Evolutionary conservation across 768 basidiomycete genomes (phyloP).

Genomic region (Pisolithus orientalis): DNA sequence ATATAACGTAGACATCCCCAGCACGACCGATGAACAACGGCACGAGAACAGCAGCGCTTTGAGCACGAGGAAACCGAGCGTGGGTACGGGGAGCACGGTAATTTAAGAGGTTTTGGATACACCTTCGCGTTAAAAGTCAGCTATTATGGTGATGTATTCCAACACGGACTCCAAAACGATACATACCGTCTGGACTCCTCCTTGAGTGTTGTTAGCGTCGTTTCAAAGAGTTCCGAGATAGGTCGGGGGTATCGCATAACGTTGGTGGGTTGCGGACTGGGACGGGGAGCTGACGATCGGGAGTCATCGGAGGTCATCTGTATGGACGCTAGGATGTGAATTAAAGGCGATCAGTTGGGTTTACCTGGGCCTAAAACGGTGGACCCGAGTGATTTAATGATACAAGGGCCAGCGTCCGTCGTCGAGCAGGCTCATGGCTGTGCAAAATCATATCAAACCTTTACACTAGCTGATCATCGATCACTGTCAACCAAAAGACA

Average conservation of each 20-base stretch:
- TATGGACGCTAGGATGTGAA: too few species aligned
- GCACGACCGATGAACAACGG: slow-evolving; percentile 79
- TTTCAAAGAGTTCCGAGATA: slow-evolving; percentile 7
- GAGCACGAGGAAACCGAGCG: slow-evolving; percentile 46
- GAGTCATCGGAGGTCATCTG: too few species aligned
- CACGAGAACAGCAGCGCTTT: slow-evolving; percentile 72
- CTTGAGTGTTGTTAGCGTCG: slow-evolving; percentile 4
- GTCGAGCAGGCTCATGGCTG: too few species aligned
- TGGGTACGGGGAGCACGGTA: slow-evolving; percentile 21
- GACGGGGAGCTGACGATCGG: too few species aligned
- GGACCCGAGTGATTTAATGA: too few species aligned
- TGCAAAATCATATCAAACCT: too few species aligned
- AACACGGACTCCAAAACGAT: neutral
- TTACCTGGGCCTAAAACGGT: too few species aligned
- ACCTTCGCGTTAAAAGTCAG: slow-evolving; percentile 7
- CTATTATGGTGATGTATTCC: neutral
- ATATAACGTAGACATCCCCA: slow-evolving; percentile 79
- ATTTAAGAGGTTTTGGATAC: slow-evolving; percentile 19
- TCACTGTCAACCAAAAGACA: too few species aligned
- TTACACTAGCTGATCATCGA: too few species aligned
- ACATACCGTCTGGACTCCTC: slow-evolving; percentile 20
- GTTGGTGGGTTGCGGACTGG: neutral
- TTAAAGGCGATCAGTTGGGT: too few species aligned
- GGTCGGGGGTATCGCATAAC: slow-evolving; percentile 16
- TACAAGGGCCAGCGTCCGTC: too few species aligned